These are phyloP conservation scores for Backusella mclennaniae DNA, from an alignment of 192 early-diverging fungal genomes.

Conservation along the genomic window DNA sequence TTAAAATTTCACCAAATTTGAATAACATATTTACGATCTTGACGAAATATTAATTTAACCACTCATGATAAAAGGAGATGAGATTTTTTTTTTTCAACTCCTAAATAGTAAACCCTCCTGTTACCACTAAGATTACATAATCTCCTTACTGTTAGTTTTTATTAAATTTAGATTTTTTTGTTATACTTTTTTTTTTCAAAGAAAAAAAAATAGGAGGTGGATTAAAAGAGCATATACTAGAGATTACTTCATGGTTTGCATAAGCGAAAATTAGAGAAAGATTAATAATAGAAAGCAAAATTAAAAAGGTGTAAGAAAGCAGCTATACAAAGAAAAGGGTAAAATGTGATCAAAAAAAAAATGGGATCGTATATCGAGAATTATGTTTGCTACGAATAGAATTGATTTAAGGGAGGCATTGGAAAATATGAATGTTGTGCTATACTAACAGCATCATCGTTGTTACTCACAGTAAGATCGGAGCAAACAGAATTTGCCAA, in stretches of 20 bases:
- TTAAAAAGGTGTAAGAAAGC: background rate
- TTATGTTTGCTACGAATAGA: constrained; percentile 1
- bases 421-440: background rate
- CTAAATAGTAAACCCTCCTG: background rate
- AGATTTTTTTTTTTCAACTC: background rate
- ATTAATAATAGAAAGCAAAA: background rate
- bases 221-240: background rate
- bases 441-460: background rate
- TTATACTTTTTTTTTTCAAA: background rate
- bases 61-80: background rate
- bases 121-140: background rate
- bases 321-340: background rate
- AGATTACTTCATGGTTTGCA: background rate
- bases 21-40: background rate
- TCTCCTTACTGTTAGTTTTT: constrained; percentile 4
- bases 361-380: background rate
- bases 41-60: background rate
- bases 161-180: background rate
- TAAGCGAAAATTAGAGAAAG: background rate
- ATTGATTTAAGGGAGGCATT: background rate
- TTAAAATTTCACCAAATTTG: background rate
- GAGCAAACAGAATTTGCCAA: constrained; percentile 4
- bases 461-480: background rate
- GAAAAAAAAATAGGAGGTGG: background rate
- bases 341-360: background rate